Percentiles rank a stretch among this genome's conserved stretches.
Evolutionary conservation across 805 yeast species (phyloP).

Genomic region (Jamesozyma gamospora): DNA sequence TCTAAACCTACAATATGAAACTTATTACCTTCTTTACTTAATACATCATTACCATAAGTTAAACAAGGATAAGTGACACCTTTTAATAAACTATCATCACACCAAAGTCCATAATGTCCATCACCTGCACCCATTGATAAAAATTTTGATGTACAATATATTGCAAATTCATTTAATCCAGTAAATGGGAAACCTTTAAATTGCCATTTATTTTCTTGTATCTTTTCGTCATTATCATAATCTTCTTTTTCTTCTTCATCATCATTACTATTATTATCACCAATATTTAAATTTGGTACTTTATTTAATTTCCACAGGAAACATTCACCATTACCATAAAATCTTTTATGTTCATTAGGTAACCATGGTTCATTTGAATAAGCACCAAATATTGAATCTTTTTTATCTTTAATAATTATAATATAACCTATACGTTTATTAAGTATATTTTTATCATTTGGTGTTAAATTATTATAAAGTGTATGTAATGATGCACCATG

Average conservation of each 20-base stretch:
- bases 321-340: slow-evolving; percentile 92
- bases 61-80: slow-evolving; percentile 75
- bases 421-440: slow-evolving; percentile 57
- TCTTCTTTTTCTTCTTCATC: slow-evolving; percentile 6
- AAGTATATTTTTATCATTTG: slow-evolving; percentile 31
- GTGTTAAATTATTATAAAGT: slow-evolving; percentile 48
- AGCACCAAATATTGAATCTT: slow-evolving; percentile 63
- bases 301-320: slow-evolving; percentile 74
- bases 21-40: slow-evolving; percentile 49
- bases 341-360: slow-evolving; percentile 62
- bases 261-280: slow-evolving; percentile 3
- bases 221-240: slow-evolving; percentile 1
- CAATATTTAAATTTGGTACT: slow-evolving; percentile 24
- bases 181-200: slow-evolving; percentile 82
- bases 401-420: slow-evolving; percentile 56
- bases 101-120: slow-evolving; percentile 88
- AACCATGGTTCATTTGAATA: slow-evolving; percentile 64
- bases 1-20: slow-evolving; percentile 73
- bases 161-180: slow-evolving; percentile 75
- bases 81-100: slow-evolving; percentile 58
- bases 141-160: slow-evolving; percentile 69
- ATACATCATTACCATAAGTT: slow-evolving; percentile 84
- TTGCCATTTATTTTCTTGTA: slow-evolving; percentile 28
- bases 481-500: slow-evolving; percentile 84
- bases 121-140: slow-evolving; percentile 86